These are phyloP conservation scores for Trypanosoma scelopori DNA, from an alignment of 208 protist genomes.

Conservation along the genomic window DNA sequence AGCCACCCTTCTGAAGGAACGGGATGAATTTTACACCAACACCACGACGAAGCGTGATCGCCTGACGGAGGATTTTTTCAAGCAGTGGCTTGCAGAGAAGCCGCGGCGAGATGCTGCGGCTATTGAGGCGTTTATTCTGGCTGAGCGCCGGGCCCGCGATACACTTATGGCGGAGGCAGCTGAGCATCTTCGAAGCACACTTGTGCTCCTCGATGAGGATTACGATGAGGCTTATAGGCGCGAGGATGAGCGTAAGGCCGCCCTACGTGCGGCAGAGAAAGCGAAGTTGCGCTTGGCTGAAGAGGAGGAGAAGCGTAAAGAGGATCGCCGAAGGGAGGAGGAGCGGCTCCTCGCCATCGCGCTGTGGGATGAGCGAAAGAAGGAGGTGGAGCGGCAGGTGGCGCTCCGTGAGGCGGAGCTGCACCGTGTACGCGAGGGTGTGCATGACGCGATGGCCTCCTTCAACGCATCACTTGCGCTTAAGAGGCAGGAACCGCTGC, in stretches of 20 bases:
- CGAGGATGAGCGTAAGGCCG: constrained; percentile 5
- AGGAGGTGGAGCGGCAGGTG: constrained; percentile 14
- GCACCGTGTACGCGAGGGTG: constrained; percentile 2
- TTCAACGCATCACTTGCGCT: constrained; percentile 1
- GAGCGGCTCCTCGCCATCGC: constrained; percentile 12
- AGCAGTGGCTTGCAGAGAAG: constrained; percentile 12
- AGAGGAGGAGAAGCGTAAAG: constrained; percentile 1
- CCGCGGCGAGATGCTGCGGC: constrained; percentile 1
- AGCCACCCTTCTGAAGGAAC: constrained; percentile 1
- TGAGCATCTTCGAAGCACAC: background rate
- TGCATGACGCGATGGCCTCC: background rate
- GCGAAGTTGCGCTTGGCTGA: background rate
- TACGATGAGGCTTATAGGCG: background rate
- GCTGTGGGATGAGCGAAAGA: constrained; percentile 11
- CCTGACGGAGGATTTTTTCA: constrained; percentile 14
- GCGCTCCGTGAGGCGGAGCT: constrained; percentile 3
- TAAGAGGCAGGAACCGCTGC: constrained; percentile 14
- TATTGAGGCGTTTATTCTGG: background rate
- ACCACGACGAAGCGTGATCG: constrained; percentile 7
- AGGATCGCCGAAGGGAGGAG: background rate
- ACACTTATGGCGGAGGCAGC: background rate
- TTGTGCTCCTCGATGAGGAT: constrained; percentile 6
- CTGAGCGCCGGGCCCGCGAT: constrained; percentile 6
- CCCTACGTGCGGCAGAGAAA: background rate
- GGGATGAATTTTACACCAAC: constrained; percentile 8